Percentiles rank a stretch among this genome's conserved stretches.
phyloP scores from a whole-genome alignment of 75 land plant species.

The Pinus taeda region DNA sequence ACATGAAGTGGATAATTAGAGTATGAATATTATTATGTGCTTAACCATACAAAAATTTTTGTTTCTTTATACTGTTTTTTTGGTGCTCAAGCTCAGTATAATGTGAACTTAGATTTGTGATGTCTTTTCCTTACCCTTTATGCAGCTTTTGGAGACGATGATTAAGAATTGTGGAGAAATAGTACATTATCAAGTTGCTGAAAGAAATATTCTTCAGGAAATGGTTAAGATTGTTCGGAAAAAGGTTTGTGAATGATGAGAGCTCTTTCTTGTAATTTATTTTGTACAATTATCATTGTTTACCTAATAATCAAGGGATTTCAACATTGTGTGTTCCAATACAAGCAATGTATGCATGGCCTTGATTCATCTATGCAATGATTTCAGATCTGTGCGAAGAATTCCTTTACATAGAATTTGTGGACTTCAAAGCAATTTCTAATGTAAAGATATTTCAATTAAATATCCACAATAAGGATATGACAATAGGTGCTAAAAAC shows the following conservation, averaged over 20 bases:
- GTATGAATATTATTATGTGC: neutral
- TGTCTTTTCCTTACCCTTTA: neutral
- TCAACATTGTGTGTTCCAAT: neutral
- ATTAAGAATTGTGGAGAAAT: slow-evolving; percentile 96
- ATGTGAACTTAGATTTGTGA: too few relatives aligned
- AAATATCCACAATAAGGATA: neutral
- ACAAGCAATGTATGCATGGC: neutral
- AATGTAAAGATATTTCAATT: neutral
- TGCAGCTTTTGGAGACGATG: slow-evolving; percentile 95
- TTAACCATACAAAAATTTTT: neutral
- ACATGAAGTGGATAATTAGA: neutral
- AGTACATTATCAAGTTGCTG: slow-evolving; percentile 86
- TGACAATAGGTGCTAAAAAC: neutral
- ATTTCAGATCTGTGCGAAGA: too few relatives aligned
- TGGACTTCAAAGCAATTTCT: neutral
- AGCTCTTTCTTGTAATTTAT: neutral
- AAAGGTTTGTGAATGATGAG: slow-evolving; percentile 44
- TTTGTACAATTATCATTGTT: neutral
- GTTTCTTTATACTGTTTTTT: too few relatives aligned
- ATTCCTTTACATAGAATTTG: too few relatives aligned
- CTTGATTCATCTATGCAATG: neutral
- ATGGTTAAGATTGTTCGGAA: slow-evolving; percentile 94
- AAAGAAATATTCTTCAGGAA: slow-evolving; percentile 77
- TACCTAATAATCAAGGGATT: neutral
- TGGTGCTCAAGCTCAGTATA: too few relatives aligned